Base-by-base conservation (phyloP, 1,139 yeast species). In the Arxiozyma heterogenica region DNA sequence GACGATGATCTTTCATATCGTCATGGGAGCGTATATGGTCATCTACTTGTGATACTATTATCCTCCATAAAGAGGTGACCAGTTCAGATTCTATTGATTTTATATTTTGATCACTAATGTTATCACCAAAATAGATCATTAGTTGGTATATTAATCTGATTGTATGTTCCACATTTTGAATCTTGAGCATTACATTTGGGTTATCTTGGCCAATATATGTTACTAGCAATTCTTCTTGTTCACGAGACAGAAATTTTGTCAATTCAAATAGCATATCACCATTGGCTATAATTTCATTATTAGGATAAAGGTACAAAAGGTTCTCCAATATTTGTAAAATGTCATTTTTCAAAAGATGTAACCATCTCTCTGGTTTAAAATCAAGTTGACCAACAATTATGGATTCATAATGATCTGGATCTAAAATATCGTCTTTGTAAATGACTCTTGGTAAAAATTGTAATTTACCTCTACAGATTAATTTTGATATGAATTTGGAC, bases 11-110 rank as follows among this genome's bases (percentile, higher is more conserved):
- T 17, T 50, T 52, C 48, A 61, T 52, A 21, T 64, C 64, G 12
- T 54, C 48, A 43, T 51, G n/a, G 1, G 44, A 38, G 41, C 50
- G 53, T 20, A 45, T 51, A 15, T 57, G 54, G 9, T 57, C 56
- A n/a, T 43, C 64, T 53, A 47, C 51, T 38, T 56, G 53, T 7
- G 66, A 60, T 1, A 62, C 69, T 17, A 67, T 44, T 5, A 64
- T 53, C 39, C 70, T 57, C 69, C 69, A 66, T 23, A 67, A 54
- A 25, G 66, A 54, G 43, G 63, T 61, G 2, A 62, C 58, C 39
- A 67, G 53, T 46, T 65, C 68, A 41, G 60, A 56, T 51, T 65
- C 66, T 17, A 63, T 57, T 22, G 59, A 63, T 44, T 62, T 60
- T 17, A 66, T 52, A 12, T 58, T 58, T 42, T 56, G 58, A 41